Evolutionary conservation across 345 rosid genomes (phyloP).

Genomic region (Schrenkiella parvula): DNA sequence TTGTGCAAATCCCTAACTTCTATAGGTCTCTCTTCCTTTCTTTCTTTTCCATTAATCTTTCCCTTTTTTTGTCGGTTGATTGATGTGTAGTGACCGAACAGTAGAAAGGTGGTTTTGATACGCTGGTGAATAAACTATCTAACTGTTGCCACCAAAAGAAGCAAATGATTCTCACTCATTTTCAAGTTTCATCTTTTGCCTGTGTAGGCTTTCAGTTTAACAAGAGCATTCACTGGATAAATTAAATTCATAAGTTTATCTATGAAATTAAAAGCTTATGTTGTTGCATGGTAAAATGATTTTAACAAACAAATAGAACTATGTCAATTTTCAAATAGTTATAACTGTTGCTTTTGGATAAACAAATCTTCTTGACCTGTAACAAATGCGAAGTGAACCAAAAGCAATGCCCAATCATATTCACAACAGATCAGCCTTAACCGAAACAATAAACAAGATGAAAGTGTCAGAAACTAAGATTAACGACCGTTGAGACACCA

Average conservation of each 20-base stretch:
- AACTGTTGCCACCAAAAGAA: neutral
- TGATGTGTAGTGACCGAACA: neutral
- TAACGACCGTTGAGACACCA: neutral
- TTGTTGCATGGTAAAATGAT: too few relatives aligned
- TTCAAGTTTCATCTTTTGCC: too few relatives aligned
- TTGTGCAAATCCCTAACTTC: neutral
- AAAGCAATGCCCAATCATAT: neutral
- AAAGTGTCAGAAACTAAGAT: neutral
- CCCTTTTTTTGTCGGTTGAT: neutral
- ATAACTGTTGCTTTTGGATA: too few relatives aligned
- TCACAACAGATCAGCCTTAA: neutral
- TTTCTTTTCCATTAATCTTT: neutral
- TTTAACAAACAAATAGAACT: too few relatives aligned
- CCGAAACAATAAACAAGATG: neutral
- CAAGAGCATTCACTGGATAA: too few relatives aligned
- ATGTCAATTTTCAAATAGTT: too few relatives aligned
- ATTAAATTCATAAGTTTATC: too few relatives aligned
- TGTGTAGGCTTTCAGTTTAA: neutral
- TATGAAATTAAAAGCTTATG: too few relatives aligned
- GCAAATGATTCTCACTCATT: neutral
- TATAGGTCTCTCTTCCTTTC: neutral
- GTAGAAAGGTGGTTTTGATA: neutral
- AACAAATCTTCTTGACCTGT: too few relatives aligned
- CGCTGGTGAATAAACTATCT: neutral
- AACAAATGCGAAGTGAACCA: too few relatives aligned